These are phyloP conservation scores for Geotrichum carabidarum DNA, from an alignment of 1,139 yeast genomes.

Conservation along the genomic window DNA sequence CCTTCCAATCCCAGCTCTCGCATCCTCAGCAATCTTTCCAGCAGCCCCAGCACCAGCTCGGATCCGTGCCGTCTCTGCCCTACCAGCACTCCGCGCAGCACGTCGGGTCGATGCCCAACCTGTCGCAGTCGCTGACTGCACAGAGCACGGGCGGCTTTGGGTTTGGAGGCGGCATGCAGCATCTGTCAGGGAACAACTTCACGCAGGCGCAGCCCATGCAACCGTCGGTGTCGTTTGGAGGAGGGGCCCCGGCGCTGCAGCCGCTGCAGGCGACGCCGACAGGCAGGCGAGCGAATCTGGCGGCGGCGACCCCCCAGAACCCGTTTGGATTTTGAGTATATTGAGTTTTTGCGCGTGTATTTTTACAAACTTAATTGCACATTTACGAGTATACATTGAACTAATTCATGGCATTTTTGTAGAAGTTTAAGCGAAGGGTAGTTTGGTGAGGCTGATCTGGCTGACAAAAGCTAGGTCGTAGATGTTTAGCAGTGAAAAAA, in stretches of 20 bases:
- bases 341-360: neutral
- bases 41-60: conserved; percentile 1
- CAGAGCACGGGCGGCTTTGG: conserved; percentile 24
- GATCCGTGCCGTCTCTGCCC: neutral
- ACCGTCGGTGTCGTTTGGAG: conserved; percentile 34
- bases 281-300: conserved; percentile 75
- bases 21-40: neutral
- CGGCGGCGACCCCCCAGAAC: conserved; percentile 83
- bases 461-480: too few species aligned
- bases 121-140: conserved; percentile 13
- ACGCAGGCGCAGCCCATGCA: neutral
- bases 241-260: conserved; percentile 28
- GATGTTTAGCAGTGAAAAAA: too few species aligned
- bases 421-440: too few species aligned
- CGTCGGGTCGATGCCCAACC: neutral
- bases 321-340: conserved; percentile 75
- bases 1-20: neutral
- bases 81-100: conserved; percentile 6
- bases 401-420: too few species aligned
- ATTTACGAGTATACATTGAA: too few species aligned
- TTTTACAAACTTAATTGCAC: neutral
- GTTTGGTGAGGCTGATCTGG: too few species aligned
- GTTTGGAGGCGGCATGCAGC: conserved; percentile 17
- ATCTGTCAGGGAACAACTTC: neutral
- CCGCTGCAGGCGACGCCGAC: conserved; percentile 46